Conservation (phyloP, 2,329 filamentous ascomycete genomes). For the Aschersonia sp. region DNA sequence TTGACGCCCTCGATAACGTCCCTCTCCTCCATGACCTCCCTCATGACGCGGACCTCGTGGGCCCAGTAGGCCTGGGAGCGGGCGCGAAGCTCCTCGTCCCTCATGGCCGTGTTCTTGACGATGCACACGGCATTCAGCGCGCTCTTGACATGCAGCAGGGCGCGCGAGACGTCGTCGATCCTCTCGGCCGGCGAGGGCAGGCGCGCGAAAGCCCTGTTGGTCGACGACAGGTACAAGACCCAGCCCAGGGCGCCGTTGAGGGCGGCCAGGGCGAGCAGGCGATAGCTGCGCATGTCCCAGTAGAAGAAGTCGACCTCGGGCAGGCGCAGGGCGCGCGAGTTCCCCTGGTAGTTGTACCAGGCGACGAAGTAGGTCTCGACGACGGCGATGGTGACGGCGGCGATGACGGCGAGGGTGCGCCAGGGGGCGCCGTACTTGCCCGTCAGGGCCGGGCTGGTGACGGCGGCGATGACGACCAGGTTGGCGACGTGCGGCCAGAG, state of each 20-base stretch:
- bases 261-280: constrained; percentile 47
- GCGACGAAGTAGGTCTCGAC: constrained; percentile 52
- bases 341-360: constrained; percentile 50
- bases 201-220: constrained; percentile 60
- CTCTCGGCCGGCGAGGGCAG: constrained; percentile 49
- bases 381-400: constrained; percentile 40
- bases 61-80: constrained; percentile 64
- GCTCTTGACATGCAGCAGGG: constrained; percentile 43
- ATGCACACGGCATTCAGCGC: constrained; percentile 62
- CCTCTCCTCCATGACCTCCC: constrained; percentile 63
- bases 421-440: constrained; percentile 51
- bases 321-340: constrained; percentile 45
- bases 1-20: constrained; percentile 60
- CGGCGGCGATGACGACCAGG: constrained; percentile 53
- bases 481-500: constrained; percentile 69
- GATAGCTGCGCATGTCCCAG: constrained; percentile 52
- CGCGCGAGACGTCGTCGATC: constrained; percentile 42
- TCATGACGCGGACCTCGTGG: constrained; percentile 58
- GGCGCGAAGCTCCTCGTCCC: constrained; percentile 56
- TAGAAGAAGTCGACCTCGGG: constrained; percentile 54
- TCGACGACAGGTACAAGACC: constrained; percentile 61
- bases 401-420: constrained; percentile 54
- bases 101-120: constrained; percentile 62
- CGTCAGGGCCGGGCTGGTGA: constrained; percentile 53
- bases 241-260: constrained; percentile 50